A percentile compares a stretch with the other conserved stretches of the same genome.
Evolutionary conservation across 2,329 filamentous ascomycete genomes (phyloP).

Genomic region (Aspergillus arachidicola): DNA sequence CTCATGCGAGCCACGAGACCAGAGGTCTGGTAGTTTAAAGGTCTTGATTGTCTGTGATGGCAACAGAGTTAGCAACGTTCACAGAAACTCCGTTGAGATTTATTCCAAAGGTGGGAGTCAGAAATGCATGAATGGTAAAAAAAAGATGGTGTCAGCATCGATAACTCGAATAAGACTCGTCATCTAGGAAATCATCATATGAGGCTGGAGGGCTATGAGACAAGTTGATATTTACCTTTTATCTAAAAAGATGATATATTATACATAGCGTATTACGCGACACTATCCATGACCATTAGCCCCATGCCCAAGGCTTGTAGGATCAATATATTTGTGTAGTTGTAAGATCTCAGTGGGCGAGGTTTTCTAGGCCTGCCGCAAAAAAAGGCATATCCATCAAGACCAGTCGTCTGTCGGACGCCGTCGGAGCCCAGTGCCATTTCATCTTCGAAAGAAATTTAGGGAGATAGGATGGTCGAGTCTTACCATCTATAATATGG

Average conservation of each 20-base stretch:
- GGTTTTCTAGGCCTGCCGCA: constrained; percentile 99
- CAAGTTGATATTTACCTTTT: constrained; percentile 20
- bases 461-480: not conserved
- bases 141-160: constrained; percentile 61
- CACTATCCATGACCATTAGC: constrained; percentile 25
- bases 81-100: constrained; percentile 5
- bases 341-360: constrained; percentile 79
- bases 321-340: constrained; percentile 24
- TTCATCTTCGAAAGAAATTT: constrained; percentile 40
- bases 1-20: not conserved
- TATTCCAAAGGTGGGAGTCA: constrained; percentile 37
- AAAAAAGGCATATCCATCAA: constrained; percentile 83
- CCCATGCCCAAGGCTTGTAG: constrained; percentile 23
- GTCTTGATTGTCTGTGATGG: constrained; percentile 4
- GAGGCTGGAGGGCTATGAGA: constrained; percentile 15
- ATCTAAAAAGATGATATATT: not conserved
- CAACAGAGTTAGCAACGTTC: constrained; percentile 21
- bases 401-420: constrained; percentile 55
- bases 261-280: not conserved
- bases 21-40: not conserved
- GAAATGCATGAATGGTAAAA: constrained; percentile 64
- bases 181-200: constrained; percentile 61
- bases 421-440: constrained; percentile 95
- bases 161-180: constrained; percentile 67
- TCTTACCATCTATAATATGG: constrained; percentile 8